Percentiles rank a stretch among this genome's conserved stretches.
phyloP scores from a whole-genome alignment of 1,139 yeast species.

The Kluyveromyces marxianus region DNA sequence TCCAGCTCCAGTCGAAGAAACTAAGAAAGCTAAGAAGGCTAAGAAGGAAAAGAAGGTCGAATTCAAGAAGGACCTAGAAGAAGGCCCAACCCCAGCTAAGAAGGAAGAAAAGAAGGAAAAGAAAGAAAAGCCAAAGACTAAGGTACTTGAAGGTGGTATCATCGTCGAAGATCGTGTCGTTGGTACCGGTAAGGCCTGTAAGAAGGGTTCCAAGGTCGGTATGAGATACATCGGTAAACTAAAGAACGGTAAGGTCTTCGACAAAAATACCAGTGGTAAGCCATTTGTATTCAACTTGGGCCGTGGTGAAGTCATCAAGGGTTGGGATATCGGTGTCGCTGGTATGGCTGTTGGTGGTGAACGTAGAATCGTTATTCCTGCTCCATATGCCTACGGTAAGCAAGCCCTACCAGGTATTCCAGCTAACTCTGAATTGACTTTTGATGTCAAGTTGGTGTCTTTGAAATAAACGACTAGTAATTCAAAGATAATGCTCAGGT shows the following conservation, averaged over 20 bases:
- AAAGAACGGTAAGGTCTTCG: slow-evolving; percentile 92
- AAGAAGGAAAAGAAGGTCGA: slow-evolving; percentile 66
- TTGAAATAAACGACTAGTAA: slow-evolving; percentile 49
- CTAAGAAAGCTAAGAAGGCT: slow-evolving; percentile 29
- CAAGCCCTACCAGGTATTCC: slow-evolving; percentile 95
- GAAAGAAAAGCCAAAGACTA: slow-evolving; percentile 39
- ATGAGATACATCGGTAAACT: slow-evolving; percentile 97
- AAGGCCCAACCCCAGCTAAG: slow-evolving; percentile 86
- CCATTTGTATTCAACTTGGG: slow-evolving; percentile 90
- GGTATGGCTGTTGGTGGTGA: slow-evolving; percentile 99
- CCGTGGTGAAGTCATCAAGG: slow-evolving; percentile 97
- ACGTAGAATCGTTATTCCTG: slow-evolving; percentile 94
- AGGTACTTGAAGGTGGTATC: slow-evolving; percentile 88
- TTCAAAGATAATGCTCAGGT: neutral
- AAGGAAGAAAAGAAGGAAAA: slow-evolving; percentile 15
- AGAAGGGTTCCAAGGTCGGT: slow-evolving; percentile 85
- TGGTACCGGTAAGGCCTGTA: slow-evolving; percentile 85
- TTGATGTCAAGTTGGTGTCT: slow-evolving; percentile 89
- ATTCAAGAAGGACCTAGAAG: slow-evolving; percentile 84
- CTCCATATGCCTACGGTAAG: slow-evolving; percentile 94
- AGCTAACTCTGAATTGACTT: slow-evolving; percentile 90
- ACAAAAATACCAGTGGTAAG: slow-evolving; percentile 94
- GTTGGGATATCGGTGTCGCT: slow-evolving; percentile 96
- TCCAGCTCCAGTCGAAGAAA: slow-evolving; percentile 15
- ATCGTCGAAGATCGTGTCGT: slow-evolving; percentile 83